Base-by-base conservation (phyloP, 2,329 filamentous ascomycete species). In the Colletotrichum sp. region DNA sequence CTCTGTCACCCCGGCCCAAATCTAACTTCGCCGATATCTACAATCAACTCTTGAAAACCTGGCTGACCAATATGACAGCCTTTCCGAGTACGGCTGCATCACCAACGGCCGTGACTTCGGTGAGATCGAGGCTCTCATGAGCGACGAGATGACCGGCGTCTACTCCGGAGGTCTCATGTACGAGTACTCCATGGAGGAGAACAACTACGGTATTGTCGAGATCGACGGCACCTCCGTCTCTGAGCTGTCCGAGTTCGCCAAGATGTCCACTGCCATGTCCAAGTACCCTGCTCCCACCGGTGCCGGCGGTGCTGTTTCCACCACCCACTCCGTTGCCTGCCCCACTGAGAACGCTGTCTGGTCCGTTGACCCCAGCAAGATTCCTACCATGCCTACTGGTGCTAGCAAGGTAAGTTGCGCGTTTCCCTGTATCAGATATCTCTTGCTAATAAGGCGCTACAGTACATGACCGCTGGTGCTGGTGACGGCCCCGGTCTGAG, bases 91-190 rank as follows among this genome's bases (percentile, higher is more conserved):
- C 83, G 97, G 97, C 77, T 99, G 97, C 89, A 95, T 83, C 86
- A 94, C 91, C 83, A 96, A 95, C 89, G 91, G 88, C 76, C 96
- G 96, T 80, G 88, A 93, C 82, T 99, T 98, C 82, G 89, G 92
- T 75, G 96, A 98, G 87, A 87, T 98, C 68, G 85, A 86, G 64
- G 90, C 96, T 61, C 89, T 99, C 74, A 99, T 98, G 93, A 91
- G 88, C 85, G 86, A 85, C 24, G 84, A 98, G 76, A 99, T 99
- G 96, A 96, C 94, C 9, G 80, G 85, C 21, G 96, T 98, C 81
- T 99, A 98, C 91, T 98, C 96, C 55, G 97, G 97, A 81, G 97
- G 97, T 84, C 91, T 99, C 52, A 95, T 98, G 85, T 99, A 98
- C 87, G 96, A 99, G 86, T 99, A 98, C 89, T 93, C 94, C 12